These are phyloP conservation scores for Hypoxylon sp. DNA, from an alignment of 2,329 filamentous ascomycete species.

Conservation along the genomic window DNA sequence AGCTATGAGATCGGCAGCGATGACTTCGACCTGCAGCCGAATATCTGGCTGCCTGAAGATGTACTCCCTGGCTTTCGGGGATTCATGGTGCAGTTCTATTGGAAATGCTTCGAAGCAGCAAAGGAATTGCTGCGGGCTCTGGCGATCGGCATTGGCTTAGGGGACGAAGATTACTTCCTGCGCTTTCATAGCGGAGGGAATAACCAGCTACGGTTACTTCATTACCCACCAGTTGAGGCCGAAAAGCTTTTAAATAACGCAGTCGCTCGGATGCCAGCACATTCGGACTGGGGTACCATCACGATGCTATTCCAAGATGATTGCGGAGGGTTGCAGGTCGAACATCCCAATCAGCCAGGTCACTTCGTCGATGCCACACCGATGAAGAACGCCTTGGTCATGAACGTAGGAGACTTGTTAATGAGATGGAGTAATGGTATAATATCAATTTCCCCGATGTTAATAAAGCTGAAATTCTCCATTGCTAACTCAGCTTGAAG, in stretches of 20 bases:
- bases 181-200: constrained; percentile 68
- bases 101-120: constrained; percentile 60
- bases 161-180: constrained; percentile 61
- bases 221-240: constrained; percentile 67
- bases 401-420: constrained; percentile 60
- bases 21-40: constrained; percentile 60
- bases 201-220: constrained; percentile 72
- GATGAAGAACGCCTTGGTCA: constrained; percentile 53
- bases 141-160: constrained; percentile 63
- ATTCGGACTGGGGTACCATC: constrained; percentile 58
- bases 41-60: constrained; percentile 64
- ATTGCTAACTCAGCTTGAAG: constrained; percentile 45
- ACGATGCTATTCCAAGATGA: constrained; percentile 65
- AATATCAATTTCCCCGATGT: constrained; percentile 6
- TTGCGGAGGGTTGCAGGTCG: constrained; percentile 63
- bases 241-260: constrained; percentile 59
- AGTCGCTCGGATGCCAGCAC: constrained; percentile 60
- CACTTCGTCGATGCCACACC: constrained; percentile 58
- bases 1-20: constrained; percentile 68
- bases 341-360: constrained; percentile 55
- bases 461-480: constrained; percentile 17
- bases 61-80: constrained; percentile 62
- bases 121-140: constrained; percentile 62
- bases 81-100: constrained; percentile 66
- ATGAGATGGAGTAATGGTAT: constrained; percentile 60